phyloP scores from a whole-genome alignment of 768 basidiomycete species.

The Boletus coccyginus region DNA sequence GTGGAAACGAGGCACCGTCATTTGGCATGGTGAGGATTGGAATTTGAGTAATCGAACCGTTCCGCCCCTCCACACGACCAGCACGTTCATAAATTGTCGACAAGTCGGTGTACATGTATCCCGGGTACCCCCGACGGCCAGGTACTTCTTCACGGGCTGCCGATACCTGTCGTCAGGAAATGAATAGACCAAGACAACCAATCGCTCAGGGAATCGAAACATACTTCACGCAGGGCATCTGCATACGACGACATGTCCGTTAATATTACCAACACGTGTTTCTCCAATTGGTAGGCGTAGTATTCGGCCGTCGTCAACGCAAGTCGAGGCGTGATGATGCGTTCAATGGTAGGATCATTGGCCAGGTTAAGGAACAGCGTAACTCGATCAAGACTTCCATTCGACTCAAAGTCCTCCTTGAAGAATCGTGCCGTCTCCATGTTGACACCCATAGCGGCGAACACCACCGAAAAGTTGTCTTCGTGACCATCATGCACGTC shows the following conservation, averaged over 20 bases:
- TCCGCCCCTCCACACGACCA: conserved; percentile 94
- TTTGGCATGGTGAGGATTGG: conserved; percentile 99
- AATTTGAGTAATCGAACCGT: conserved; percentile 99
- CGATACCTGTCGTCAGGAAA: conserved; percentile 55
- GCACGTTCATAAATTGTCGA: conserved; percentile 99
- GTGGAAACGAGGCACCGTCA: conserved; percentile 65
- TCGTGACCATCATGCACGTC: conserved; percentile 98
- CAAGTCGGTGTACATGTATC: conserved; percentile 99
- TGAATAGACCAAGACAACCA: conserved; percentile 2
- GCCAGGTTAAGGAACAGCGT: conserved; percentile 98
- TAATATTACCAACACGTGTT: conserved; percentile 98
- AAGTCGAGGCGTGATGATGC: conserved; percentile 98
- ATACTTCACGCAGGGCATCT: conserved; percentile 89
- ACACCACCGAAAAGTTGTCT: conserved; percentile 99
- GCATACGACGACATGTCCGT: conserved; percentile 99
- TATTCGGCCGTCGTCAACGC: conserved; percentile 98
- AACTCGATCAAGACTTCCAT: conserved; percentile 94
- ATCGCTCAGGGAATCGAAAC: conserved; percentile 30
- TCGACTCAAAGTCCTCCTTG: conserved; percentile 99
- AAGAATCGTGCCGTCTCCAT: conserved; percentile 99
- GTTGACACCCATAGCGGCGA: conserved; percentile 99
- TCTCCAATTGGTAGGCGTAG: conserved; percentile 99
- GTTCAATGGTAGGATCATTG: conserved; percentile 98
- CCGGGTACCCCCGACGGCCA: conserved; percentile 97
- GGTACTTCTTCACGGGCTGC: conserved; percentile 99